Evolutionary conservation across 2,329 filamentous ascomycete species (phyloP), one percentile per base, ranked within the genome.

Genomic region (Diaporthe vexans): DNA sequence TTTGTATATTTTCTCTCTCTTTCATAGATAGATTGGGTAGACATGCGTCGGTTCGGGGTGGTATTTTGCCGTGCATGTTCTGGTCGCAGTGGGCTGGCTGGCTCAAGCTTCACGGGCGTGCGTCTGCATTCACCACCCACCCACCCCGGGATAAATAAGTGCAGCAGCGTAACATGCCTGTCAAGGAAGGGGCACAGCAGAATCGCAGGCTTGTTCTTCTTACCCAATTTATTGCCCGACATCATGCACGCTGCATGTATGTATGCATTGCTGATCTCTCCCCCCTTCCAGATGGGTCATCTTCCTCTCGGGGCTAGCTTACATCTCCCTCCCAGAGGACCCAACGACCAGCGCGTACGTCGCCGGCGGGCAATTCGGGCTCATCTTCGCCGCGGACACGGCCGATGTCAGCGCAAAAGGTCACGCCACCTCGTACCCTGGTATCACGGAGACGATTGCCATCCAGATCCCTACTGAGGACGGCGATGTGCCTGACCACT

Each of bases 301-400:
- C 21, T 84, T 86, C 73, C 76, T 83, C 35, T 82, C 82, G 0
- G 86, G 86, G 0, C 63, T 84, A n/a, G 84, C 82, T 0, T 80
- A 84, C 71, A 81, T 87, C 70, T 85, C 85, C 1, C 78, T 87
- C 0, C 84, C 85, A 0, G 79, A 83, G 76, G 77, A 80, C 51
- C 33, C 72, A 4, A 80, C 80, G 1, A 79, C 77, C 2, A 81
- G 81, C 67, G 84, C 81, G 0, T 83, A 80, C 75, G 77, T 86
- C 11, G 13, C 71, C 0, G 85, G 84, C 1, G 86, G 85, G 1
- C 79, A 83, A 58, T 80, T 83, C 68, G 85, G 84, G 1, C 77
- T 83, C 5, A 81, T 88, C 26, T 81, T 87, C n/a, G 85, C 83
- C 0, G 79, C 84, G 1, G 86, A 87, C 75, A 86, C 83, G 0